These are phyloP conservation scores for Monosporozyma unispora DNA, from an alignment of 805 yeast genomes.

Conservation along the genomic window DNA sequence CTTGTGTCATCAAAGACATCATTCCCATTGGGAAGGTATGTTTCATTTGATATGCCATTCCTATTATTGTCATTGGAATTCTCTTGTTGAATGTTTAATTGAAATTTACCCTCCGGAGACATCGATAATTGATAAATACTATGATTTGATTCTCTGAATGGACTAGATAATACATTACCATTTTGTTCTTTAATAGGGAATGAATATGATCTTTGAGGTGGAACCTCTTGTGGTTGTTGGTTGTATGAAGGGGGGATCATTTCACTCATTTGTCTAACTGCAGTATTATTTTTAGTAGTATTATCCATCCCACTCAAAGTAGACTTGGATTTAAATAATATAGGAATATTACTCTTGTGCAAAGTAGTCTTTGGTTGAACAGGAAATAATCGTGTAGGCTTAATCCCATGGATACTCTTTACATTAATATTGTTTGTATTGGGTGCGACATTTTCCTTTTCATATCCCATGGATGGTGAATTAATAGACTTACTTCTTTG, in stretches of 20 bases:
- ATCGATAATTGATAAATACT: conserved; percentile 24
- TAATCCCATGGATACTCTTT: conserved; percentile 3
- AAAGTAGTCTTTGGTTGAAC: conserved; percentile 13
- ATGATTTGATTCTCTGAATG: conserved; percentile 23
- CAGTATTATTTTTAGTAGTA: background rate
- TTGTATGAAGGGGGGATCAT: background rate
- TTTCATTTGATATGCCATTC: background rate
- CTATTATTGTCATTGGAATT: background rate
- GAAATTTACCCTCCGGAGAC: conserved; percentile 28
- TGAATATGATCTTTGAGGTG: background rate
- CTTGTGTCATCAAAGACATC: conserved; percentile 25
- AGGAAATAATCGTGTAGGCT: conserved; percentile 22
- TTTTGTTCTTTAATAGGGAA: background rate
- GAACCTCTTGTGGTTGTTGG: background rate
- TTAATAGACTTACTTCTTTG: conserved; percentile 7
- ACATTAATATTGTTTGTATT: background rate
- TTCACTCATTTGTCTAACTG: background rate
- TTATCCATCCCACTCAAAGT: background rate
- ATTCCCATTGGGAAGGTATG: background rate
- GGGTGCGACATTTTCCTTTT: background rate
- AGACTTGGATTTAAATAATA: conserved; percentile 8
- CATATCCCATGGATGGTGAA: background rate
- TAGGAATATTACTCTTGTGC: conserved; percentile 16
- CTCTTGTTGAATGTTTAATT: conserved; percentile 16
- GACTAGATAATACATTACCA: conserved; percentile 14